These are phyloP conservation scores for Rhypophila decipiens DNA, from an alignment of 495 filamentous ascomycete species.

Conservation along the genomic window DNA sequence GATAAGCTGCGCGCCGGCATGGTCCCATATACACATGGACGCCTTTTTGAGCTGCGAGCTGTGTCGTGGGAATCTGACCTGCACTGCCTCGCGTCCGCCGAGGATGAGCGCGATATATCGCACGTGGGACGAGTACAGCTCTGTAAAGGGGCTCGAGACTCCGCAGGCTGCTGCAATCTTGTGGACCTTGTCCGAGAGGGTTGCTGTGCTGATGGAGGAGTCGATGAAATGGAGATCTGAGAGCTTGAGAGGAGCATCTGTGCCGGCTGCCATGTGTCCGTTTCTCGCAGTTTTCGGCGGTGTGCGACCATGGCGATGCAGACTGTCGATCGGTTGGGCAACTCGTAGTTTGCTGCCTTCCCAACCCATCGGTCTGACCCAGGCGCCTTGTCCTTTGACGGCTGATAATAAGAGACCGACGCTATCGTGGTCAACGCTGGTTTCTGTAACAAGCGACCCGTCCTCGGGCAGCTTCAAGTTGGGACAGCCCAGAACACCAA, in stretches of 20 bases:
- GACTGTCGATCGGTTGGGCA: slow-evolving; percentile 19
- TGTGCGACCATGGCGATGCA: not conserved
- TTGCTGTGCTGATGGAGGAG: slow-evolving; percentile 28
- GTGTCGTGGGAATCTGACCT: slow-evolving; percentile 15
- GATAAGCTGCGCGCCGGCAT: slow-evolving; percentile 54
- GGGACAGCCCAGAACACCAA: slow-evolving; percentile 54
- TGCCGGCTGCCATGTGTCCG: not conserved
- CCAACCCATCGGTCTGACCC: slow-evolving; percentile 37
- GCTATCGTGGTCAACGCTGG: slow-evolving; percentile 41
- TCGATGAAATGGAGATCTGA: slow-evolving; percentile 45
- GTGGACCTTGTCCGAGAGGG: slow-evolving; percentile 34
- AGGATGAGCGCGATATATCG: slow-evolving; percentile 52
- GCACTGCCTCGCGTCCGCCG: slow-evolving; percentile 25
- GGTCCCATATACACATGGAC: slow-evolving; percentile 59
- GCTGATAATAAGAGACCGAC: slow-evolving; percentile 48
- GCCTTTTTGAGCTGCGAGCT: no score
- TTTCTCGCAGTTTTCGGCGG: no score
- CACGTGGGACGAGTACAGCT: slow-evolving; percentile 54
- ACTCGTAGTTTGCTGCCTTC: slow-evolving; percentile 21
- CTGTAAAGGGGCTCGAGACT: slow-evolving; percentile 41
- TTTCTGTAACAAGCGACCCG: slow-evolving; percentile 34
- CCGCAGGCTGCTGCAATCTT: slow-evolving; percentile 36
- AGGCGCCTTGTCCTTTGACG: slow-evolving; percentile 45
- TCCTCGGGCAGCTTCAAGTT: slow-evolving; percentile 37
- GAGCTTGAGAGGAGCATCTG: slow-evolving; percentile 13